Evolutionary conservation across 495 filamentous ascomycete genomes (phyloP).

Genomic region (Lepidopterella palustris): DNA sequence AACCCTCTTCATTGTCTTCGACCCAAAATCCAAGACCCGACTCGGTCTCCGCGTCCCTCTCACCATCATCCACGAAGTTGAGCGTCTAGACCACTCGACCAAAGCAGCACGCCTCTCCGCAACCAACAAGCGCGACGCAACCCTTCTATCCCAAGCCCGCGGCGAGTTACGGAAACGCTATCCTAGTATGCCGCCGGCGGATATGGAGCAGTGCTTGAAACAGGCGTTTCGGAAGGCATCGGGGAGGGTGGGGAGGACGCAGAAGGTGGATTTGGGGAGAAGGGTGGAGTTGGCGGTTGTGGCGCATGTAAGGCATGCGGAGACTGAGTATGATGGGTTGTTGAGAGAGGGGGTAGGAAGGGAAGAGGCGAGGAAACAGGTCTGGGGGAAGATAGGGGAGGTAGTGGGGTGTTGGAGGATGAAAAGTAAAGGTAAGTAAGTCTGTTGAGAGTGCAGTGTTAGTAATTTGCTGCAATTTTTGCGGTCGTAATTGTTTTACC

Average conservation of each 20-base stretch:
- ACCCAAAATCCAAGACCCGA: constrained; percentile 28
- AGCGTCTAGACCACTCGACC: constrained; percentile 36
- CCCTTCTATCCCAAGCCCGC: constrained; percentile 36
- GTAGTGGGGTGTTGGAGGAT: too few species aligned
- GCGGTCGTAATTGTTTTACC: too few species aligned
- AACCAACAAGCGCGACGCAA: constrained; percentile 38
- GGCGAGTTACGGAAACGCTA: constrained; percentile 37
- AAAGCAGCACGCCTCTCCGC: constrained; percentile 8
- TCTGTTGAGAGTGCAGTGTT: too few species aligned
- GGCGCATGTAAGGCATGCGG: constrained; percentile 47
- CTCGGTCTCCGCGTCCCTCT: constrained; percentile 46
- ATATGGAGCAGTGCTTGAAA: constrained; percentile 38
- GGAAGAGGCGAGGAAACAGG: constrained; percentile 44
- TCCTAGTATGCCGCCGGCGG: constrained; percentile 40
- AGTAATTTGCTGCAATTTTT: too few species aligned
- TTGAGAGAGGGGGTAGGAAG: constrained; percentile 54
- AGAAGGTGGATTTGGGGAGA: constrained; percentile 33
- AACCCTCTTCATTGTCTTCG: constrained; percentile 40
- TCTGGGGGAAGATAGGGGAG: too few species aligned
- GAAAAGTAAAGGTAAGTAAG: too few species aligned
- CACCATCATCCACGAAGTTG: constrained; percentile 37
- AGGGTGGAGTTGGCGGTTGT: constrained; percentile 44
- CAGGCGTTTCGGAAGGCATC: constrained; percentile 48
- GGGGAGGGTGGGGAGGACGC: constrained; percentile 47
- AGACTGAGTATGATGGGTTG: constrained; percentile 44